Percentiles rank a stretch among this genome's conserved stretches.
These are phyloP conservation scores for Thermothelomyces thermophilus DNA, from an alignment of 2,329 filamentous ascomycete genomes.

Conservation along the genomic window DNA sequence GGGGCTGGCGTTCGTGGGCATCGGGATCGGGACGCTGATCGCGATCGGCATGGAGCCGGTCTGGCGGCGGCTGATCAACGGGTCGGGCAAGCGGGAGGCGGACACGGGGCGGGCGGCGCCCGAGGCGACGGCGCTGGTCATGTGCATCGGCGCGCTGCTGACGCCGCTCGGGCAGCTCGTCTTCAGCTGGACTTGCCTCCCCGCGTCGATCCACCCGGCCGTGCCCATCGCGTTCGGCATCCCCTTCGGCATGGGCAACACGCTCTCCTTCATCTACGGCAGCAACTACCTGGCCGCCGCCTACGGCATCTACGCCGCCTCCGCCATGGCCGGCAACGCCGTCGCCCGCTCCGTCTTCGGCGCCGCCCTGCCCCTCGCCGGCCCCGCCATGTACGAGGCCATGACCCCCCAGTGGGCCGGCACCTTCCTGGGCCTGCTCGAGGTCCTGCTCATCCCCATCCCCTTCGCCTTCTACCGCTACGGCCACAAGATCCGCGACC, in stretches of 20 bases:
- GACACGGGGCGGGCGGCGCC: constrained; percentile 67
- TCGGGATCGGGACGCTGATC: constrained; percentile 56
- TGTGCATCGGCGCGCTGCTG: constrained; percentile 69
- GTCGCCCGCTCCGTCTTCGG: constrained; percentile 63
- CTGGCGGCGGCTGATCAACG: constrained; percentile 69
- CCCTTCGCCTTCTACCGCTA: constrained; percentile 65
- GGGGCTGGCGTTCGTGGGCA: constrained; percentile 72
- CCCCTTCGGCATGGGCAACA: constrained; percentile 69
- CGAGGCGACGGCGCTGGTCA: constrained; percentile 73
- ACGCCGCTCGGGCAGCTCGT: constrained; percentile 74
- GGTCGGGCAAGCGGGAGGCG: constrained; percentile 48
- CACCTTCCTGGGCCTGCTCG: constrained; percentile 62
- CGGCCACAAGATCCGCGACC: constrained; percentile 42
- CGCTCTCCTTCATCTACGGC: constrained; percentile 70
- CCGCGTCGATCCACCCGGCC: constrained; percentile 70
- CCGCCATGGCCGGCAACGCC: constrained; percentile 67
- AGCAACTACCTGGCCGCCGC: constrained; percentile 68
- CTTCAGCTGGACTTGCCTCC: constrained; percentile 84
- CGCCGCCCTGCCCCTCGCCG: constrained; percentile 64
- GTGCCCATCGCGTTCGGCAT: constrained; percentile 67
- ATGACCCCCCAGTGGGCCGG: constrained; percentile 69
- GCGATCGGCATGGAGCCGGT: constrained; percentile 62
- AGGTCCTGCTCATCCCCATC: constrained; percentile 65
- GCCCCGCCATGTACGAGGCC: constrained; percentile 59
- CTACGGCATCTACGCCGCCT: constrained; percentile 72